Percentiles rank a stretch among this genome's conserved stretches.
Conservation (phyloP, 106 monocot genomes). For the Dendrobium nobile region DNA sequence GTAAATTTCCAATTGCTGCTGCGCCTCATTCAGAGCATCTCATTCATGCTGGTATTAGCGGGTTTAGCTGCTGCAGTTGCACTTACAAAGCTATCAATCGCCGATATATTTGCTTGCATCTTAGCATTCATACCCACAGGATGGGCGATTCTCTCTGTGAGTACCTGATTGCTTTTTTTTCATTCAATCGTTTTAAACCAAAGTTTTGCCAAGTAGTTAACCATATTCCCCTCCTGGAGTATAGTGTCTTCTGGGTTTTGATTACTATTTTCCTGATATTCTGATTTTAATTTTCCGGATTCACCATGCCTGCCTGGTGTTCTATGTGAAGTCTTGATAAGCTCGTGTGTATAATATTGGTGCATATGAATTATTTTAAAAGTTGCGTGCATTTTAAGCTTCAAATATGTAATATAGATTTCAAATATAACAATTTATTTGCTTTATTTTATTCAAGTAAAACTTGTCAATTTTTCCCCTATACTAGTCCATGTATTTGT, state of each 20-base stretch:
- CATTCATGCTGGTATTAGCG: conserved; percentile 61
- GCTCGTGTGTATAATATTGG: too few species aligned
- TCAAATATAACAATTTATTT: too few species aligned
- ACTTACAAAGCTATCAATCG: conserved; percentile 43
- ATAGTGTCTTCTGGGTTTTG: neutral
- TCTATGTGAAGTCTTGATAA: too few species aligned
- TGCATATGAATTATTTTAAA: too few species aligned
- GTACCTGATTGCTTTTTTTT: conserved; percentile 10
- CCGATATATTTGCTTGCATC: conserved; percentile 82
- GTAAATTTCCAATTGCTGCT: conserved; percentile 89
- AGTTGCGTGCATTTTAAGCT: too few species aligned
- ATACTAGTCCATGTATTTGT: too few species aligned
- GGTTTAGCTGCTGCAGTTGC: conserved; percentile 66
- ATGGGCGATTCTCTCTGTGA: conserved; percentile 93
- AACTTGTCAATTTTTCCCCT: too few species aligned
- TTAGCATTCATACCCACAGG: conserved; percentile 92
- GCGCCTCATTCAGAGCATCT: conserved; percentile 74
- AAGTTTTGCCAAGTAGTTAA: too few species aligned
- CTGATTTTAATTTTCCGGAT: neutral
- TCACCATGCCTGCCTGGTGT: neutral
- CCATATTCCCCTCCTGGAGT: neutral
- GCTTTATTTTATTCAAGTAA: too few species aligned
- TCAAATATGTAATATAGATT: too few species aligned
- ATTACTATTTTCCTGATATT: neutral
- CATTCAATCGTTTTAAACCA: neutral